Conservation (phyloP, 1,284 basidiomycete species). For the Testicularia cyperi region DNA sequence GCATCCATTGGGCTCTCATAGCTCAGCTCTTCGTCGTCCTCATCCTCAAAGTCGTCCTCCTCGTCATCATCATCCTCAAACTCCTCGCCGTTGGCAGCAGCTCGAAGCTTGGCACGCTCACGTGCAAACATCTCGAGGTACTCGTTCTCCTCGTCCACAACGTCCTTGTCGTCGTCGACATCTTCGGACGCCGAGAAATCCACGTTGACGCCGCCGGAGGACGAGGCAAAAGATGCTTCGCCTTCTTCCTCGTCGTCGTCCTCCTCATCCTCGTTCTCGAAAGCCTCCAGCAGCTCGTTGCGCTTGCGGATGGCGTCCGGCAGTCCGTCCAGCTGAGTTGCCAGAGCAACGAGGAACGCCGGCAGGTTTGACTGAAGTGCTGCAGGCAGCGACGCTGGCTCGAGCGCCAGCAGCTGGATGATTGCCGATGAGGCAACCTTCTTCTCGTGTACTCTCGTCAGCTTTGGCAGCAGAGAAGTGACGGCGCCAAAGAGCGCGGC, state of each 20-base stretch:
- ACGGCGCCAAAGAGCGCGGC: constrained; percentile 77
- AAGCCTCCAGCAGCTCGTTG: constrained; percentile 47
- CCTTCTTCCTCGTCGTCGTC: constrained; percentile 44
- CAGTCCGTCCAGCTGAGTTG: constrained; percentile 43
- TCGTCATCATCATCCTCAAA: constrained; percentile 40
- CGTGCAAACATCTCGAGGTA: constrained; percentile 57
- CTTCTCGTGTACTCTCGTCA: constrained; percentile 88
- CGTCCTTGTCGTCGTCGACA: constrained; percentile 53
- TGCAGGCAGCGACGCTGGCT: constrained; percentile 34
- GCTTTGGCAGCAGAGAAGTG: constrained; percentile 65
- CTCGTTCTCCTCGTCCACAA: constrained; percentile 58
- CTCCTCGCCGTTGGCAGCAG: constrained; percentile 34
- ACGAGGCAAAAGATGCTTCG: constrained; percentile 22
- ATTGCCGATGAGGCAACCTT: constrained; percentile 77
- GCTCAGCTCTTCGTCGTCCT: constrained; percentile 49
- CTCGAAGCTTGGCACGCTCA: constrained; percentile 48
- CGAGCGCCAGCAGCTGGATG: constrained; percentile 46
- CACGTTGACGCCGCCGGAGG: constrained; percentile 10
- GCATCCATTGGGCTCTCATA: constrained; percentile 52
- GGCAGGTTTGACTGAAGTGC: constrained; percentile 39
- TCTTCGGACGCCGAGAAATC: constrained; percentile 27
- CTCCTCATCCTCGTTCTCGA: constrained; percentile 50
- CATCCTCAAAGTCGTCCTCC: constrained; percentile 31
- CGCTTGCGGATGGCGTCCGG: constrained; percentile 50
- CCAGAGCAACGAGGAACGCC: constrained; percentile 41